Evolutionary conservation across 495 filamentous ascomycete genomes (phyloP), one percentile per base, ranked within the genome.

Genomic region (Xylaria sp.): DNA sequence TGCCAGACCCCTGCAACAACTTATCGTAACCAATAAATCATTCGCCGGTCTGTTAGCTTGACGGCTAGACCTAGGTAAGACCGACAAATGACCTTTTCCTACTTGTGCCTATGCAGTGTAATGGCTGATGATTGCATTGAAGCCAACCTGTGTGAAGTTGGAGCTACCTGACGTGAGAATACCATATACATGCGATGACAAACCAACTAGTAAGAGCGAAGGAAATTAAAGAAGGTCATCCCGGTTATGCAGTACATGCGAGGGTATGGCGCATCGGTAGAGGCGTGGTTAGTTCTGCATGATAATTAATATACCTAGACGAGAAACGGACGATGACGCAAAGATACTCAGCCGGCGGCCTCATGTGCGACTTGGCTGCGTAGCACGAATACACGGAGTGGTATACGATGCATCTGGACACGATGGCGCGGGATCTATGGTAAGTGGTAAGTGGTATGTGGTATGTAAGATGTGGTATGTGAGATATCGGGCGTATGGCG

Each of bases 191-290:
- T 35, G 62, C 19, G 33, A 67, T 67, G 64, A 67, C 64, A 40
- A 67, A 67, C 33, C 64, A n/a, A 29, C 9, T 43, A 41, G 64
- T 67, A 50, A 67, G 17, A 48, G 48, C 5, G 3, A 15, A 41
- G 64, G 46, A 67, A n/a, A 55, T 55, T 53, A 41, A n/a, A 55
- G n/a, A 35, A 55, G 31, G 46, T 29, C 48, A 67, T 67, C 35
- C 64, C 35, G 64, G 48, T 55, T 55, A 67, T 67, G 62, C 64
- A 29, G 48, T 40, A 37, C 33, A 53, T 43, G 43, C 48, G 64
- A 67, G 48, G 35, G 1, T 41, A 24, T 31, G 29, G 48, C 29
- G 17, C 35, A 41, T 21, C 21, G 48, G 43, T 12, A 53, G 48
- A 67, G 64, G 29, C 64, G n/a, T 21, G 21, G 21, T 8, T 40